Base-by-base conservation (phyloP, 192 early-diverging fungal genomes). In the Powellomyces hirtus region DNA sequence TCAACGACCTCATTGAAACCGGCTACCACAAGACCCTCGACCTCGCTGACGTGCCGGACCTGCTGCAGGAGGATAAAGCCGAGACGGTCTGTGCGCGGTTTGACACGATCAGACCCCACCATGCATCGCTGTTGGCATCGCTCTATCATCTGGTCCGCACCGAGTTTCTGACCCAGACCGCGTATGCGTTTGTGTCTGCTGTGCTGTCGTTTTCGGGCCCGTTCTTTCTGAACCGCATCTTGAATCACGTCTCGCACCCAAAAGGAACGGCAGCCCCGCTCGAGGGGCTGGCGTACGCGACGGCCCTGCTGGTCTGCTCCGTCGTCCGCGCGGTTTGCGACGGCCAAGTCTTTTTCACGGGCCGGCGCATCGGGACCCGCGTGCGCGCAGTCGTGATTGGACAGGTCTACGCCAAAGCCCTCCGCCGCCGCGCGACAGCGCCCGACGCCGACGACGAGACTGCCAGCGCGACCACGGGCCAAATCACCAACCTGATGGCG, bases 21-120 rank as follows among this genome's bases (percentile, higher is more conserved):
- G 89, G 81, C 33, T 74, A 75, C 31, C 68, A 46, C 46, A 67
- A 81, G 31, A 77, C 78, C n/a, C 78, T 93, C 16, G 78, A 81
- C n/a, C 74, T 79, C 14, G 59, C 75, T 34, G 88, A 93, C 38
- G 59, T 93, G 34, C 82, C 81, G 56, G 68, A 77, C 3, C 74
- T 93, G 27, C 70, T 77, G 45, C 35, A 69, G 14, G 34, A 62
- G 2, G 86, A 91, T 37, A 70, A 68, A 40, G 81, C 88, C 13
- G 66, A 62, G n/a, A 55, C 56, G 42, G 72, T 75, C 6, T 38
- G 74, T 34, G 36, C n/a, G 18, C 66, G 59, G 16, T 81, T 63
- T 62, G 45, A 64, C 11, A 16, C 0, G 2, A 34, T 64, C 46
- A 52, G 52, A 10, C 59, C 20, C 16, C 59, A 26, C 13, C 59